Evolutionary conservation across 768 basidiomycete species (phyloP), one percentile per base, ranked within the genome.

Genomic region (Fistulinella prunicolor): DNA sequence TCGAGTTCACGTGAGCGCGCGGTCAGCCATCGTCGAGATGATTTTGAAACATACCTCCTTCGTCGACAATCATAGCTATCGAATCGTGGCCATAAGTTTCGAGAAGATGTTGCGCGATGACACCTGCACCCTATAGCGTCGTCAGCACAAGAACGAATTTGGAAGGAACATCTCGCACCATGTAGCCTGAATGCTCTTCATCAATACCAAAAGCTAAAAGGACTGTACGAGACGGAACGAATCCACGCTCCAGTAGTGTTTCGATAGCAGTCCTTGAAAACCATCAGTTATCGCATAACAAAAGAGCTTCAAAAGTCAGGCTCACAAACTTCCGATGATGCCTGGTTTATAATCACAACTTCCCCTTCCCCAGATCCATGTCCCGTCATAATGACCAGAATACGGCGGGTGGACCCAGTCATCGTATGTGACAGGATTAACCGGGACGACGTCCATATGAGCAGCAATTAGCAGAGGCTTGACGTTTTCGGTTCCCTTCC

Each of bases 31-130:
- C 30, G 22, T 21, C 6, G 6, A 21, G 34, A 38, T 16, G 9
- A 26, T 8, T 9, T n/a, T 10, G 13, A 42, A 42, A 53, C 49
- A 48, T 57, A 69, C 78, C 76, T 8, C 80, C 80, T 67, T 84
- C 83, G 48, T 84, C 83, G 10, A 83, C 70, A n/a, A 82, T 58
- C 57, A 83, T 65, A 1, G 77, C 65, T 42, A 83, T 68, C 6
- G 73, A 68, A 56, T 81, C 57, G n/a, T 62, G 47, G n/a, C 80
- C 82, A 54, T 76, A 79, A 0, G 63, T 67, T 10, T 69, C 49
- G 4, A 71, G 56, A n/a, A 83, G 64, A 35, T 70, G 62, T 6
- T 61, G 26, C 0, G 67, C 68, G n/a, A 83, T 68, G 2, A 58
- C 49, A 0, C 51, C 45, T 0, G 81, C 79, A 6, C 78, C 78